Conservation (phyloP, 1,284 basidiomycete genomes). For the Macrocystidia cucumis region DNA sequence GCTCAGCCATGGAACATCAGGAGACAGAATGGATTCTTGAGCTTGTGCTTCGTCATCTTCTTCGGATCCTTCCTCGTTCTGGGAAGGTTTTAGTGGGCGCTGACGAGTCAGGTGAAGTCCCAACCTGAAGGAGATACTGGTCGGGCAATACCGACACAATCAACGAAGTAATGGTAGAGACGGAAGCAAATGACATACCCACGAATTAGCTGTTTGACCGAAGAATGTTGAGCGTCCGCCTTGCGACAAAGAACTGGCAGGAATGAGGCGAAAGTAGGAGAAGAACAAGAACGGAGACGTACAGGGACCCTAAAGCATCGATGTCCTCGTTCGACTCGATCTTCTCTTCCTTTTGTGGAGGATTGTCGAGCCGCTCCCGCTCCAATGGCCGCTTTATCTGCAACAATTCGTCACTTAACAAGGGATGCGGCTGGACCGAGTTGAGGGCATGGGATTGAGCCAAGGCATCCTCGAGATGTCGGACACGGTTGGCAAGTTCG, state of each 20-base stretch:
- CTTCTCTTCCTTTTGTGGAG: conserved; percentile 33
- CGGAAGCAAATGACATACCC: conserved; percentile 34
- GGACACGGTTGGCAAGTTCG: conserved; percentile 47
- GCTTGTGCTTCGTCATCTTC: conserved; percentile 36
- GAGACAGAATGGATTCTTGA: conserved; percentile 33
- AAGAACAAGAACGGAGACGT: conserved; percentile 18
- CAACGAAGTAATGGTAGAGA: conserved; percentile 3
- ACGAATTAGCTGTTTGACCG: conserved; percentile 57
- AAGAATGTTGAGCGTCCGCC: conserved; percentile 57
- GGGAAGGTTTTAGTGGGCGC: conserved; percentile 8
- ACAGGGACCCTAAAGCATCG: conserved; percentile 60
- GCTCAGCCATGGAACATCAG: conserved; percentile 49
- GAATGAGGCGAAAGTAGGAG: conserved; percentile 9
- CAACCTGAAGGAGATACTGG: conserved; percentile 40
- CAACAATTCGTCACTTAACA: conserved; percentile 50
- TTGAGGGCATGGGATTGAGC: conserved; percentile 37
- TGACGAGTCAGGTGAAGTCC: conserved; percentile 8
- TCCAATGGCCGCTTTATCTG: conserved; percentile 60
- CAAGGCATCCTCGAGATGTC: conserved; percentile 59
- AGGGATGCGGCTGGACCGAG: conserved; percentile 42
- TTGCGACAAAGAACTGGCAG: conserved; percentile 46
- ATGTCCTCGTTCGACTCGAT: conserved; percentile 42
- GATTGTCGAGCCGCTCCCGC: conserved; percentile 37
- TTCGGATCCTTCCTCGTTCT: conserved; percentile 53
- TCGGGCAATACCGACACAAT: conserved; percentile 5